Evolutionary conservation across 169 alveolate species (phyloP).

Genomic region (Cryptosporidium viatorum): DNA sequence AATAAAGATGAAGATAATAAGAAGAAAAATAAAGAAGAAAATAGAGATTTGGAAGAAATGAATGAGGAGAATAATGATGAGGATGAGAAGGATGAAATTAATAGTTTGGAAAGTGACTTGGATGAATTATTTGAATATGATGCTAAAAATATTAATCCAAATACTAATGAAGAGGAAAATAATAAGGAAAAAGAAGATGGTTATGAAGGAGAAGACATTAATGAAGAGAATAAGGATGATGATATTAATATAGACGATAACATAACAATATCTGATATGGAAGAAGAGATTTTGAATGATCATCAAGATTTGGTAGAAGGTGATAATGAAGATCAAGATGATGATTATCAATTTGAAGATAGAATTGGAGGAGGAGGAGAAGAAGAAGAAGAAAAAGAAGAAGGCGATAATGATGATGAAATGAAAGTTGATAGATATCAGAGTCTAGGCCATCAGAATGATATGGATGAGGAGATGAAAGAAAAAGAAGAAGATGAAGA

Average conservation of each 20-base stretch:
- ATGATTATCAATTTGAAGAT: slow-evolving; percentile 1
- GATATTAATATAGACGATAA: slow-evolving; percentile 65
- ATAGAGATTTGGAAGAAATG: slow-evolving; percentile 51
- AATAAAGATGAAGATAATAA: slow-evolving; percentile 78
- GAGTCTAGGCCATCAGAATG: neutral
- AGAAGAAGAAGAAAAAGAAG: neutral
- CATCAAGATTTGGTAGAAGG: slow-evolving; percentile 6
- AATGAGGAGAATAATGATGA: too few relatives aligned
- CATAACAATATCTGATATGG: neutral
- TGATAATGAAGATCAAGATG: slow-evolving; percentile 72
- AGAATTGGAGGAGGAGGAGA: neutral
- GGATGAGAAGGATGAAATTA: slow-evolving; percentile 58
- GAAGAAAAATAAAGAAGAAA: slow-evolving; percentile 77
- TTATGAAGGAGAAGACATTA: slow-evolving; percentile 42
- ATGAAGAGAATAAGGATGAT: slow-evolving; percentile 75
- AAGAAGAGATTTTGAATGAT: slow-evolving; percentile 63
- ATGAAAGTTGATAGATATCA: neutral
- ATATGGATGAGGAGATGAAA: slow-evolving; percentile 11
- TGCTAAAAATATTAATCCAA: slow-evolving; percentile 53
- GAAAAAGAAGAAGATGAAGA: slow-evolving; percentile 19
- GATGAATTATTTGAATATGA: slow-evolving; percentile 77
- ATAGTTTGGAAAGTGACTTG: slow-evolving; percentile 60
- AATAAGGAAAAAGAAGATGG: slow-evolving; percentile 82
- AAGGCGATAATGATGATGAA: slow-evolving; percentile 9
- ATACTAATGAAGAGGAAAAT: slow-evolving; percentile 65